phyloP scores from a whole-genome alignment of 768 basidiomycete species.

The Mycena pura region DNA sequence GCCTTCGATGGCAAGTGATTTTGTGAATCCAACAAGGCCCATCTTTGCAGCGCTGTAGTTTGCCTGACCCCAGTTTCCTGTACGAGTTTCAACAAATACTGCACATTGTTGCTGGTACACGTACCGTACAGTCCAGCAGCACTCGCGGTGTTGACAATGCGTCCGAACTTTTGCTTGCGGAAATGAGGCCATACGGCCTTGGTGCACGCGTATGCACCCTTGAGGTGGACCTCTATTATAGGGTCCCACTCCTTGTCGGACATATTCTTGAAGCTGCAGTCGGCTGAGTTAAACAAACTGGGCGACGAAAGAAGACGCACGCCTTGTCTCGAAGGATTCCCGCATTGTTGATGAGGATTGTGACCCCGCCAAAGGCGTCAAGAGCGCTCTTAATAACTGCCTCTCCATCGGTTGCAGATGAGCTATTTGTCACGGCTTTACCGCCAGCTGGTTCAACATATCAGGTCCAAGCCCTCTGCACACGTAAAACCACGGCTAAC shows the following conservation, averaged over 20 bases:
- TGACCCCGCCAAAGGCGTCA: constrained; percentile 81
- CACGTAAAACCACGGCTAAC: constrained; percentile 46
- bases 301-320: constrained; percentile 44
- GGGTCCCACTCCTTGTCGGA: constrained; percentile 93
- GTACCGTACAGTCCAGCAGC: constrained; percentile 92
- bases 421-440: constrained; percentile 85
- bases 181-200: constrained; percentile 97
- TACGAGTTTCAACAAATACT: neutral
- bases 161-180: constrained; percentile 93
- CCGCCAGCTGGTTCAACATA: constrained; percentile 70
- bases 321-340: constrained; percentile 87
- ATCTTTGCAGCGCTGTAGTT: constrained; percentile 99
- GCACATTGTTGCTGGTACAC: constrained; percentile 24
- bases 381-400: constrained; percentile 88
- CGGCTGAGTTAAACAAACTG: neutral
- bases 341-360: constrained; percentile 96
- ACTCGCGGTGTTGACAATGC: constrained; percentile 93
- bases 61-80: constrained; percentile 95
- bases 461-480: neutral
- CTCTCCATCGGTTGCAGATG: constrained; percentile 85
- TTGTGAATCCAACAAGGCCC: constrained; percentile 91
- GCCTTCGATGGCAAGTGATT: constrained; percentile 92
- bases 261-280: constrained; percentile 92
- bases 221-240: constrained; percentile 87
- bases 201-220: constrained; percentile 90